These are phyloP conservation scores for Umbelopsis sp. DNA, from an alignment of 192 early-diverging fungal genomes.

Conservation along the genomic window DNA sequence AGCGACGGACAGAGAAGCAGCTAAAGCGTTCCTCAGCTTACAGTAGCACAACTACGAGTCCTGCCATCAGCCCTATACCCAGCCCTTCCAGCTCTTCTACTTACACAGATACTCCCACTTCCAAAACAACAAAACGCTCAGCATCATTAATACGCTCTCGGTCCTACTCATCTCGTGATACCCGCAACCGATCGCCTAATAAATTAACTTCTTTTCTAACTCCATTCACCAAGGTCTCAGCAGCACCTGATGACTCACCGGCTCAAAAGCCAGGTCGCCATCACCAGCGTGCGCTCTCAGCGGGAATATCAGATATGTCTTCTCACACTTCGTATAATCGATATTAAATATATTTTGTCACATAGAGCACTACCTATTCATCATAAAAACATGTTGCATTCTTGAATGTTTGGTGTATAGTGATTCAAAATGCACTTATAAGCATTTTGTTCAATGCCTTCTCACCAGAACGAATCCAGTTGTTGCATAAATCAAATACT, in stretches of 20 bases:
- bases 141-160: background rate
- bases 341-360: background rate
- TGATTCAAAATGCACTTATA: too few relatives aligned
- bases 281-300: background rate
- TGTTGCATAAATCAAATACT: too few relatives aligned
- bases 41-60: background rate
- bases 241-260: background rate
- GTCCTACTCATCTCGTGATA: background rate
- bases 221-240: background rate
- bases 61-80: conserved; percentile 8
- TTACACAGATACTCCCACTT: background rate
- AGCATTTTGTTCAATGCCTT: too few relatives aligned
- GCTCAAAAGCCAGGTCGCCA: background rate
- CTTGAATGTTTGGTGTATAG: too few relatives aligned
- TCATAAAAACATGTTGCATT: too few relatives aligned
- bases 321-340: background rate
- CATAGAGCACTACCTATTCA: too few relatives aligned
- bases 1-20: background rate
- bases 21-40: conserved; percentile 14
- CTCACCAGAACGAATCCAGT: too few relatives aligned
- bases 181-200: background rate
- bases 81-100: background rate
- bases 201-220: background rate
- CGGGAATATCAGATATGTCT: background rate
- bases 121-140: background rate